Conservation (phyloP, 352 stramenopile species). For the Globisporangium nagaii region DNA sequence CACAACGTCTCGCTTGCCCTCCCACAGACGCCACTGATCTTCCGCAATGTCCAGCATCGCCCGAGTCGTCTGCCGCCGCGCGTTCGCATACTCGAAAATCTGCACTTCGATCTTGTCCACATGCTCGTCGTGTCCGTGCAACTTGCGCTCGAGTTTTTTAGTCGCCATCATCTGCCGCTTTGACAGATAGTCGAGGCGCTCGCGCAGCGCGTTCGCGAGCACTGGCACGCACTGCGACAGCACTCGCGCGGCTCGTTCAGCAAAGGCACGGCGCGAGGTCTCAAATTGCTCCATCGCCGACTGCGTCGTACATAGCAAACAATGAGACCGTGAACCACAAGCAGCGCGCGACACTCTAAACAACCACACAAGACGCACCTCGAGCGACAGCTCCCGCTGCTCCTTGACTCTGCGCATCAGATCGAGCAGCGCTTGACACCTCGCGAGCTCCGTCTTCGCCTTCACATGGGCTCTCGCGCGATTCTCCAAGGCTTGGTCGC, state of each 20-base stretch:
- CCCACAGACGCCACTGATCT: conserved; percentile 43
- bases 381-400: neutral
- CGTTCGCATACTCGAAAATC: conserved; percentile 44
- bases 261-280: neutral
- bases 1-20: conserved; percentile 25
- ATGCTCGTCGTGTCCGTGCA: conserved; percentile 39
- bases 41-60: conserved; percentile 43
- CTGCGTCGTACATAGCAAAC: neutral
- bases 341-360: too few relatives aligned
- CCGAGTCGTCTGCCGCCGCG: conserved; percentile 33
- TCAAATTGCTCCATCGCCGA: neutral
- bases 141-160: conserved; percentile 28
- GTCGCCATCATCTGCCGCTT: conserved; percentile 36
- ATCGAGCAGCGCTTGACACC: neutral
- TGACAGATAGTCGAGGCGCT: conserved; percentile 50
- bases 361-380: neutral
- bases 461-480: neutral
- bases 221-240: neutral
- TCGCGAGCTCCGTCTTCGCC: neutral
- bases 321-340: neutral
- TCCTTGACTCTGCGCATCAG: neutral
- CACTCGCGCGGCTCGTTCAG: neutral
- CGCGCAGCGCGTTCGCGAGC: conserved; percentile 11
- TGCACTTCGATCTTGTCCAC: conserved; percentile 44
- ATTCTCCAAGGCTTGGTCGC: neutral